Evolutionary conservation across 176 grass and related monocot species (phyloP).

Genomic region (Urochloa ruziziensis): DNA sequence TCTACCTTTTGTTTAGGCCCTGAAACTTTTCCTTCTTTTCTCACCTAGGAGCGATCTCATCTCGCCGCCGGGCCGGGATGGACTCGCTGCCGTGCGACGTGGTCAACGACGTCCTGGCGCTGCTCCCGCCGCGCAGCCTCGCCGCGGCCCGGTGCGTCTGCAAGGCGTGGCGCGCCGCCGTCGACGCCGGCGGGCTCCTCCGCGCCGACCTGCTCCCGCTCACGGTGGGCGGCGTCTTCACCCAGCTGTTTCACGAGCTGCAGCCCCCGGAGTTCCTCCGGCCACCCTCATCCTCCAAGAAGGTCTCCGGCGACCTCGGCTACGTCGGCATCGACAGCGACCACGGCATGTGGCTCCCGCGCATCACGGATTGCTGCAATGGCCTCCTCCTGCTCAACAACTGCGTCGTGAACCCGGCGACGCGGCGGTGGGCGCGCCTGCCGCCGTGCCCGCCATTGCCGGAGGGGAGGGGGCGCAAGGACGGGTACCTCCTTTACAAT

Average conservation of each 20-base stretch:
- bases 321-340: no score
- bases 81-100: background rate
- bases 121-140: background rate
- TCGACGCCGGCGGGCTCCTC: background rate
- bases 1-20: no score
- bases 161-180: background rate
- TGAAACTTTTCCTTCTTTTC: no score
- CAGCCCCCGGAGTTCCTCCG: background rate
- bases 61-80: background rate
- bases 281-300: no score
- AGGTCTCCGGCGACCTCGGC: no score
- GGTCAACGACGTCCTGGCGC: background rate
- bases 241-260: background rate
- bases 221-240: background rate
- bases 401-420: background rate
- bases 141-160: background rate
- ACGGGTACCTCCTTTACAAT: background rate
- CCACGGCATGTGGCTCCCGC: no score
- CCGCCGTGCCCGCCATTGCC: background rate
- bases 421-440: background rate
- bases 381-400: background rate
- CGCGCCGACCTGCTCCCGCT: background rate
- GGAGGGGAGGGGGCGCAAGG: background rate
- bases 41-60: no score
- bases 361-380: background rate